Base-by-base conservation (phyloP, 2,329 filamentous ascomycete genomes). In the Pleoardoris graminearum region DNA sequence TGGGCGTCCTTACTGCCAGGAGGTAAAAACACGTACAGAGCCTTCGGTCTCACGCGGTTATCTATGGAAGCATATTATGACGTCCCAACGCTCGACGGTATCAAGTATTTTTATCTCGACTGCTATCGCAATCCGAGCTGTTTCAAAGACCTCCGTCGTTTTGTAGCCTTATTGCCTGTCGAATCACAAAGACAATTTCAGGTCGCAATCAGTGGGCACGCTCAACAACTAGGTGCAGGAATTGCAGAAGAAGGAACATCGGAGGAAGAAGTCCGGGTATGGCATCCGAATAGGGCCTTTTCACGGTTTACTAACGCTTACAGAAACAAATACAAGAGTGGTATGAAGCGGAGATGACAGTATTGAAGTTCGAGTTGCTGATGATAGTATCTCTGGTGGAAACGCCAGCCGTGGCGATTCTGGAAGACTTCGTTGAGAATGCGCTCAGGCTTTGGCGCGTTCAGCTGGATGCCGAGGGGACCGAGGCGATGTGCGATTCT, bases 61-160 rank as follows among this genome's bases (percentile, higher is more conserved):
- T 38, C 45, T 12, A 12, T 55, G 14, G 27, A 41, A 2, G 25
- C 21, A 4, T 33, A 48, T n/a, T 22, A 27, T 43, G 21, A 29
- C 5, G 3, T 32, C 10, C 33, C 30, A 12, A 23, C n/a, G 7
- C 47, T 61, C 7, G 22, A 32, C 1, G 42, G 37, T 12, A 23
- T 47, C 10, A 37, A n/a, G 5, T 11, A 22, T 16, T 44, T 36
- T 38, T 43, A 44, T 22, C 32, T 21, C 37, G 46, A 53, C 1
- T 71, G 65, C 41, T 70, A 62, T 59, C 25, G 57, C 19, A 39
- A 60, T 10, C 58, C 59, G 3, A 58, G 50, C 17, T 71, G 69
- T 51, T 72, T 68, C 38, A 50, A 55, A 7, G 70, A 73, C 44
- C 55, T 73, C 3, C 57, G 60, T 19, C 61, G 35, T 4, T 63